Evolutionary conservation across 441 rosid species (phyloP).

Genomic region (Syzygium malaccense): DNA sequence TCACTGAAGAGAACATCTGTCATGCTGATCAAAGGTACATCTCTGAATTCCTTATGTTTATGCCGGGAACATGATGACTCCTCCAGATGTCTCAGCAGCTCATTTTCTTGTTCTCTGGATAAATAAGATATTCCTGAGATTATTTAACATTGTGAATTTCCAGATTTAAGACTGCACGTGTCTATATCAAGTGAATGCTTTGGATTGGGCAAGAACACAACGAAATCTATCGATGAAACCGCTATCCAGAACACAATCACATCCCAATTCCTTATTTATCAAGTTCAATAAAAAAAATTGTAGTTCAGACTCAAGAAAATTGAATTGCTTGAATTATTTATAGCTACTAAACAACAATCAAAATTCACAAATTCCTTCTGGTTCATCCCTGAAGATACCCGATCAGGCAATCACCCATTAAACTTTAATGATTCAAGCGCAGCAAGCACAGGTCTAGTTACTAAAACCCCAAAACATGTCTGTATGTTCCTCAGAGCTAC

Average conservation of each 20-base stretch:
- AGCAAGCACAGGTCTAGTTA: not conserved
- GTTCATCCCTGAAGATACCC: not conserved
- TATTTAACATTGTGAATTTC: conserved; percentile 31
- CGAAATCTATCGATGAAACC: not conserved
- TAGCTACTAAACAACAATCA: not conserved
- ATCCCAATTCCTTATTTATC: not conserved
- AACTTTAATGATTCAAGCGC: not conserved
- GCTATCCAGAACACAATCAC: not conserved
- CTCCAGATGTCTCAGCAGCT: conserved; percentile 36
- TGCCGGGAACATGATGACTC: conserved; percentile 8
- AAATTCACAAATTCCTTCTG: not conserved
- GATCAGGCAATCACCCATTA: not conserved
- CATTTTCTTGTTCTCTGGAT: conserved; percentile 74
- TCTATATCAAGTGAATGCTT: not conserved
- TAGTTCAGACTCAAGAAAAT: not conserved
- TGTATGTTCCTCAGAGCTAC: not conserved
- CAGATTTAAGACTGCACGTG: not conserved
- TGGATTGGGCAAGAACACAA: not conserved
- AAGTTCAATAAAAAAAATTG: not conserved
- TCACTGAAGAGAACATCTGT: conserved; percentile 59
- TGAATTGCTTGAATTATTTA: not conserved
- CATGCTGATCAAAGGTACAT: conserved; percentile 34
- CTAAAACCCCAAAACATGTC: not conserved
- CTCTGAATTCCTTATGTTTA: conserved; percentile 21
- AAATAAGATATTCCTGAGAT: conserved; percentile 89